Conservation (phyloP, 2,329 filamentous ascomycete genomes). For the Aureobasidium sp. region DNA sequence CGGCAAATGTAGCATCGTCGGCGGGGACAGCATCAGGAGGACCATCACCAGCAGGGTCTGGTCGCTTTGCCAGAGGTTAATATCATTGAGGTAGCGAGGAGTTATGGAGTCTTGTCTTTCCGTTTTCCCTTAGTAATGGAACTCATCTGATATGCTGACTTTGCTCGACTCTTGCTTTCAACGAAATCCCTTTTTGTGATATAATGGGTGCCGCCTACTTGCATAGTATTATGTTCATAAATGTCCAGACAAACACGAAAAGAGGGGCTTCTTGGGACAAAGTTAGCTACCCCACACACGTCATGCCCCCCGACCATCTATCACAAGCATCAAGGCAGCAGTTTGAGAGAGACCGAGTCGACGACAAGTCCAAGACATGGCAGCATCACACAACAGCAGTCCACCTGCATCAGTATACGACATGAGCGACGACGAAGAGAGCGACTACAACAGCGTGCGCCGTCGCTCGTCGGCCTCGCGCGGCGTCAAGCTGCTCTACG, state of each 20-base stretch:
- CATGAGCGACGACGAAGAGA: slow-evolving; percentile 92
- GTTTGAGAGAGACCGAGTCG: neutral
- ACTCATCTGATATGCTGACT: no score
- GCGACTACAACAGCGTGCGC: slow-evolving; percentile 88
- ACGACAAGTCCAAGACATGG: neutral
- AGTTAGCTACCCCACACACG: slow-evolving; percentile 2
- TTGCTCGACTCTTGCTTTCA: no score
- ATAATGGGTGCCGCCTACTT: no score
- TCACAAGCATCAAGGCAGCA: slow-evolving; percentile 7
- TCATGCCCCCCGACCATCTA: neutral
- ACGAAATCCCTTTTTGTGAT: no score
- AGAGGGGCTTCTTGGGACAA: neutral
- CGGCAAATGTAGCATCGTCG: neutral
- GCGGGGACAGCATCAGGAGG: neutral
- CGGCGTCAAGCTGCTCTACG: slow-evolving; percentile 88
- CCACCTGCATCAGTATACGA: slow-evolving; percentile 88
- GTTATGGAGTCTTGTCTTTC: neutral
- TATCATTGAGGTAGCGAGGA: neutral
- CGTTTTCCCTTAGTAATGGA: no score
- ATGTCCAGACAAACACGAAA: neutral
- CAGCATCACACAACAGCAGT: neutral
- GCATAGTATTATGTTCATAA: no score
- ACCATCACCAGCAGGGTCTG: neutral
- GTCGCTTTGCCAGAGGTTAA: slow-evolving; percentile 4
- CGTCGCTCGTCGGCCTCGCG: slow-evolving; percentile 68